These are phyloP conservation scores for Lolium rigidum DNA, from an alignment of 176 grass and related monocot species.

Conservation along the genomic window DNA sequence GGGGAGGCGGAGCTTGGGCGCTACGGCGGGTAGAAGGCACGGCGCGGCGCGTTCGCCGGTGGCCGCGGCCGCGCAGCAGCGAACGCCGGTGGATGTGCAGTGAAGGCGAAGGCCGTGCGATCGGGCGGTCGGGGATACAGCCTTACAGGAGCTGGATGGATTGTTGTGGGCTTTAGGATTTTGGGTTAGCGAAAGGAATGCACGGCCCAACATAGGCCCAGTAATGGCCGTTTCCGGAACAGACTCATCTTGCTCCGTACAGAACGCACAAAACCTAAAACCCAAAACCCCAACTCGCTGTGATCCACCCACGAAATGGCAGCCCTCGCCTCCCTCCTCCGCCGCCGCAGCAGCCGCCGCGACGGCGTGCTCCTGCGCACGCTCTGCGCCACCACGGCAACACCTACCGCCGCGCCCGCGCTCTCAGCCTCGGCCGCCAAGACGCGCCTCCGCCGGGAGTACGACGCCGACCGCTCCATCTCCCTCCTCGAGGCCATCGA, in stretches of 20 bases:
- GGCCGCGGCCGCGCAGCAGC: neutral
- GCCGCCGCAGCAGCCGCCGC: constrained; percentile 37
- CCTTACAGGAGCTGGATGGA: neutral
- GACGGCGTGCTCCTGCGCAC: constrained; percentile 32
- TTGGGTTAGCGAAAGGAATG: neutral
- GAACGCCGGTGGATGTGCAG: constrained; percentile 22
- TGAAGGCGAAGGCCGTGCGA: neutral
- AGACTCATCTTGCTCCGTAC: too few relatives aligned
- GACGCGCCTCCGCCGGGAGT: constrained; percentile 59
- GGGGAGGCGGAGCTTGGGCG: neutral
- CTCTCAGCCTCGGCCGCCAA: constrained; percentile 25
- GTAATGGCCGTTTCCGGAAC: neutral
- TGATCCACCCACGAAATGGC: constrained; percentile 51
- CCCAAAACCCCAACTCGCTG: constrained; percentile 32
- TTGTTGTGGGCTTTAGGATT: neutral
- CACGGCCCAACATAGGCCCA: constrained; percentile 5
- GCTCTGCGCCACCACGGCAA: constrained; percentile 30
- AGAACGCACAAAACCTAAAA: constrained; percentile 44
- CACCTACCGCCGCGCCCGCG: neutral
- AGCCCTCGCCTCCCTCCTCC: constrained; percentile 42
- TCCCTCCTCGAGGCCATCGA: constrained; percentile 65
- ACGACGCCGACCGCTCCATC: constrained; percentile 57
- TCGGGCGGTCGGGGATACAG: neutral
- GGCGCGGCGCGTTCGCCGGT: constrained; percentile 23
- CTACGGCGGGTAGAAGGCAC: neutral